Percentiles rank a stretch among this genome's conserved stretches.
Evolutionary conservation across 257 asterid species (phyloP).

Genomic region (Pogostemon cablin): DNA sequence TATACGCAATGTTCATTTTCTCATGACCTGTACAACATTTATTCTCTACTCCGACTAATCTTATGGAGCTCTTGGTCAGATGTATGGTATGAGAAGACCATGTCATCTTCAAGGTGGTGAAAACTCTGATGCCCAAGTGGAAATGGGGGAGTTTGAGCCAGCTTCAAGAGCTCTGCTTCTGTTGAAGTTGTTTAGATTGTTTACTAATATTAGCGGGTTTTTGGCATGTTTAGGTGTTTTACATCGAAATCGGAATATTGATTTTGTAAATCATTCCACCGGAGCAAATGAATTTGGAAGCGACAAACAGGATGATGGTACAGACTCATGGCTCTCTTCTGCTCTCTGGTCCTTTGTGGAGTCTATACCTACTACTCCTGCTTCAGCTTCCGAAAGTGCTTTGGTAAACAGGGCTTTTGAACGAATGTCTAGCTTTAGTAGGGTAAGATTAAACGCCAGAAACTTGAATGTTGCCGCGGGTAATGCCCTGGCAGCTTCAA

Average conservation of each 20-base stretch:
- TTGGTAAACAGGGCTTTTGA: slow-evolving; percentile 78
- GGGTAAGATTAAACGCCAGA: slow-evolving; percentile 56
- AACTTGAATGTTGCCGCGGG: slow-evolving; percentile 61
- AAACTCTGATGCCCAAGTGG: slow-evolving; percentile 90
- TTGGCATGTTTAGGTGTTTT: slow-evolving; percentile 75
- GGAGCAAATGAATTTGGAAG: slow-evolving; percentile 58
- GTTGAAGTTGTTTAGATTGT: slow-evolving; percentile 34
- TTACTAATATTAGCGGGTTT: slow-evolving; percentile 55
- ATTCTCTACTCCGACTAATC: slow-evolving; percentile 44
- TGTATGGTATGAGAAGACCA: slow-evolving; percentile 72
- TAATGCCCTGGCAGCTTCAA: slow-evolving; percentile 54
- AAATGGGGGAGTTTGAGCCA: slow-evolving; percentile 93
- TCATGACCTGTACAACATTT: slow-evolving; percentile 19
- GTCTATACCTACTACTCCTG: slow-evolving; percentile 96
- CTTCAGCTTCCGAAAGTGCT: slow-evolving; percentile 92
- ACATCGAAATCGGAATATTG: slow-evolving; percentile 45
- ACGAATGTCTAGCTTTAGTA: slow-evolving; percentile 91
- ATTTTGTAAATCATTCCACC: slow-evolving; percentile 44
- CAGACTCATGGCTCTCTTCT: slow-evolving; percentile 80
- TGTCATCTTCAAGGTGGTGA: slow-evolving; percentile 63
- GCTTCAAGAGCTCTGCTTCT: slow-evolving; percentile 75
- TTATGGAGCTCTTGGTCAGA: slow-evolving; percentile 80
- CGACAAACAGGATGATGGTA: slow-evolving; percentile 54
- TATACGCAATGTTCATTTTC: slow-evolving; percentile 6
- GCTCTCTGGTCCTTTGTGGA: slow-evolving; percentile 90